These are phyloP conservation scores for Paecilomyces dactylethromorphus DNA, from an alignment of 2,329 filamentous ascomycete species.

Conservation along the genomic window DNA sequence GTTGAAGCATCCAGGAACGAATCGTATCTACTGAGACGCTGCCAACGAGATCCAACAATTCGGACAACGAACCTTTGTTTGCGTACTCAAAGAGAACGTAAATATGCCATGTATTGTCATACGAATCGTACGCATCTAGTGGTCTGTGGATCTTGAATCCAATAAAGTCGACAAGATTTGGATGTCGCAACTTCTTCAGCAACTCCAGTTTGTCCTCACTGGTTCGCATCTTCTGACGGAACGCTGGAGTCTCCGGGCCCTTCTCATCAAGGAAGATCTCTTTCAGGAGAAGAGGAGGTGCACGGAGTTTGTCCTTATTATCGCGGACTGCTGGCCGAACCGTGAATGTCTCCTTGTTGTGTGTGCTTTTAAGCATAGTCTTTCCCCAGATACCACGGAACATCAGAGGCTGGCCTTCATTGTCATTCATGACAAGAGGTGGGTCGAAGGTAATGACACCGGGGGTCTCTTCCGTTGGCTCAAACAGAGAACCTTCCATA, in stretches of 20 bases:
- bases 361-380: conserved; percentile 58
- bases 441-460: conserved; percentile 37
- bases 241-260: conserved; percentile 53
- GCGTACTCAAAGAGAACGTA: conserved; percentile 70
- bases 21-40: conserved; percentile 67
- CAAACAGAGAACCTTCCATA: conserved; percentile 22
- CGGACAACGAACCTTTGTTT: conserved; percentile 74
- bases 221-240: conserved; percentile 69
- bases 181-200: conserved; percentile 67
- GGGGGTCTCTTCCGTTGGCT: conserved; percentile 26
- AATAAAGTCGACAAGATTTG: conserved; percentile 70
- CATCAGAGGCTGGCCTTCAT: conserved; percentile 54
- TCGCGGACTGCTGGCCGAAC: conserved; percentile 60
- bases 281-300: conserved; percentile 65
- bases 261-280: conserved; percentile 56
- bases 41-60: conserved; percentile 73
- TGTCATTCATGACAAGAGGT: conserved; percentile 52
- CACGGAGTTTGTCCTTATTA: conserved; percentile 44
- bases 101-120: conserved; percentile 58
- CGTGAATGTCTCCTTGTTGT: conserved; percentile 58
- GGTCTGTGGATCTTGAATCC: conserved; percentile 70
- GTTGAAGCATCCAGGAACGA: conserved; percentile 82
- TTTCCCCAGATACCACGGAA: conserved; percentile 69
- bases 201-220: conserved; percentile 72
- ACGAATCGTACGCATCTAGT: conserved; percentile 31